Evolutionary conservation across 805 yeast genomes (phyloP).

Genomic region (Yamadazyma philogaea): DNA sequence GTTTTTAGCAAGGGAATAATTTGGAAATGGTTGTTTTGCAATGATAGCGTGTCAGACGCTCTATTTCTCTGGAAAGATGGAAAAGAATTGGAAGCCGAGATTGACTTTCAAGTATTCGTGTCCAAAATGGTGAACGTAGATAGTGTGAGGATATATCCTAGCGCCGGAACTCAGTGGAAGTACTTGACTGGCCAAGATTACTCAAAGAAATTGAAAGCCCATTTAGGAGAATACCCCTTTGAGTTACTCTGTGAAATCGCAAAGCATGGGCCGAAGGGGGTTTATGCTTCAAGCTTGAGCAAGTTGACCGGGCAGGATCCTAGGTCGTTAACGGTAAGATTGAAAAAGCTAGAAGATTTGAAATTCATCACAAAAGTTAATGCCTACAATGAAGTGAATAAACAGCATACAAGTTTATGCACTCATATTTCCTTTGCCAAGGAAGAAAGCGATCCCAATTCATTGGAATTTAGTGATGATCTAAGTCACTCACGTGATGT

Average conservation of each 20-base stretch:
- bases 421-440: slow-evolving; percentile 47
- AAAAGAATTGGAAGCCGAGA: slow-evolving; percentile 4
- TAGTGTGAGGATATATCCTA: slow-evolving; percentile 31
- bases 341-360: slow-evolving; percentile 50
- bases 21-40: slow-evolving; percentile 39
- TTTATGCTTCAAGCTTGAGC: slow-evolving; percentile 56
- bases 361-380: slow-evolving; percentile 45
- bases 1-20: slow-evolving; percentile 34
- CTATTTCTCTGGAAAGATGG: slow-evolving; percentile 13
- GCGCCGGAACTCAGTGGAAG: slow-evolving; percentile 55
- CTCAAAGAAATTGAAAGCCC: slow-evolving; percentile 46
- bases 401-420: slow-evolving; percentile 53
- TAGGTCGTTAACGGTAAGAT: slow-evolving; percentile 63
- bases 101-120: slow-evolving; percentile 18
- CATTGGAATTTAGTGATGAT: slow-evolving; percentile 21
- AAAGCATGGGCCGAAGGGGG: slow-evolving; percentile 51
- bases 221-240: slow-evolving; percentile 49
- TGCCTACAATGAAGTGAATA: slow-evolving; percentile 32
- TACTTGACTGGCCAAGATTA: slow-evolving; percentile 50
- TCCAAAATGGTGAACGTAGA: slow-evolving; percentile 17
- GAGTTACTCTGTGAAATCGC: slow-evolving; percentile 65
- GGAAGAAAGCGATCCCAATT: slow-evolving; percentile 22
- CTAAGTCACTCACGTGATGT: slow-evolving; percentile 27
- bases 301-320: slow-evolving; percentile 63
- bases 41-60: slow-evolving; percentile 9